These are phyloP conservation scores for Phaeosphaeriaceae sp. DNA, from an alignment of 2,329 filamentous ascomycete species.

Conservation along the genomic window DNA sequence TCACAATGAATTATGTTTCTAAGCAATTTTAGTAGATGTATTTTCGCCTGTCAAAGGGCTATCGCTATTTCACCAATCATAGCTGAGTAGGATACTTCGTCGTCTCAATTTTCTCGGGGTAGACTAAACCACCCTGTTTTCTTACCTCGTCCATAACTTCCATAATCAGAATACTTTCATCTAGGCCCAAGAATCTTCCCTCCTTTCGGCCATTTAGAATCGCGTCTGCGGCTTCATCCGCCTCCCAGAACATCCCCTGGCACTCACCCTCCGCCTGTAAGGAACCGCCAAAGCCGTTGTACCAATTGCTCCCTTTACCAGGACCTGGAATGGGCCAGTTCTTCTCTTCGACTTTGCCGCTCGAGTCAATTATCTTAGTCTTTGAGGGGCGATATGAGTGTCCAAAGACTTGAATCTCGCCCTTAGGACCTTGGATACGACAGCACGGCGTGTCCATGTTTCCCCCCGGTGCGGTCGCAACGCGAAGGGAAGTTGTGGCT, in stretches of 20 bases:
- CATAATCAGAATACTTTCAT: conserved; percentile 87
- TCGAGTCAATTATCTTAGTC: conserved; percentile 66
- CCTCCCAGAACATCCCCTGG: conserved; percentile 89
- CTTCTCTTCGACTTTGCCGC: conserved; percentile 57
- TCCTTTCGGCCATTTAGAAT: conserved; percentile 78
- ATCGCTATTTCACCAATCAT: conserved; percentile 8
- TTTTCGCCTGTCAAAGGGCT: no score
- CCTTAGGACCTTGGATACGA: conserved; percentile 79
- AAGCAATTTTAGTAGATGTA: no score
- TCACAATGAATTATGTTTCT: no score
- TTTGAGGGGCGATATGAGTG: conserved; percentile 72
- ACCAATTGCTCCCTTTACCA: conserved; percentile 55
- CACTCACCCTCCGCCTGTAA: conserved; percentile 63
- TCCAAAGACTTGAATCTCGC: conserved; percentile 81
- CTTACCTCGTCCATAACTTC: conserved; percentile 75
- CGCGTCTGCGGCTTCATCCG: conserved; percentile 77
- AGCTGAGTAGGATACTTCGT: conserved; percentile 40
- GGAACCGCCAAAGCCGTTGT: conserved; percentile 54
- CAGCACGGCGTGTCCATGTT: conserved; percentile 69
- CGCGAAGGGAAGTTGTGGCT: conserved; percentile 57
- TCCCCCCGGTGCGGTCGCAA: conserved; percentile 60
- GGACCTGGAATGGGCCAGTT: conserved; percentile 55
- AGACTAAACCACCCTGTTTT: conserved; percentile 66
- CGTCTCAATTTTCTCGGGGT: conserved; percentile 71
- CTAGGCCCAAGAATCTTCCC: conserved; percentile 66